A percentile compares a stretch with the other conserved stretches of the same genome.
Evolutionary conservation across 108 stramenopile genomes (phyloP).

Genomic region (Hondaea fermentalgiana): DNA sequence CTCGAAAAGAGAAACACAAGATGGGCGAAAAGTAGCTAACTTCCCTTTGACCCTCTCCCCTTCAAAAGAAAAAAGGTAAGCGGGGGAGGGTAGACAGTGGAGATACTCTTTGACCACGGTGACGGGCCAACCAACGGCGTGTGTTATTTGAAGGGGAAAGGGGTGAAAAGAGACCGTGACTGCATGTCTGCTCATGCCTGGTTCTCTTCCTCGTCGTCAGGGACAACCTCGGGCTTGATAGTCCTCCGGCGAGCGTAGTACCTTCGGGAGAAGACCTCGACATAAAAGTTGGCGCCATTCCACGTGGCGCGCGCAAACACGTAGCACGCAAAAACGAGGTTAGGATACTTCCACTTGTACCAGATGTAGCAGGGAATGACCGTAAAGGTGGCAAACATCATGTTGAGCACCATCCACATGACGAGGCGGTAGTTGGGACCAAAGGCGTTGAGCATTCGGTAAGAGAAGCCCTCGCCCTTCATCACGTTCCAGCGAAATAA

Average conservation of each 20-base stretch:
- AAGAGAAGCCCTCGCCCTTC: neutral
- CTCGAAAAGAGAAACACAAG: neutral
- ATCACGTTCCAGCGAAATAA: neutral
- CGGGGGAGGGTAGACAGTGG: neutral
- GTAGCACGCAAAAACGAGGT: neutral
- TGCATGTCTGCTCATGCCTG: neutral
- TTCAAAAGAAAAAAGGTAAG: neutral
- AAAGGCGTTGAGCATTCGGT: neutral
- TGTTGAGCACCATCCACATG: slow-evolving; percentile 13
- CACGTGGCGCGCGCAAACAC: neutral
- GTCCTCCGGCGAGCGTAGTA: neutral
- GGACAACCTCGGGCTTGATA: neutral
- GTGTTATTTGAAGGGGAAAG: no score
- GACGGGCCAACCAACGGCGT: no score
- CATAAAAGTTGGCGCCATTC: slow-evolving; percentile 34
- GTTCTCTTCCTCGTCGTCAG: neutral
- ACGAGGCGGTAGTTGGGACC: neutral
- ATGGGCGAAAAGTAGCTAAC: neutral
- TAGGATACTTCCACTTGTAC: neutral
- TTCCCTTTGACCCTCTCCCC: neutral
- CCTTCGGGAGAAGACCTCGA: slow-evolving; percentile 28
- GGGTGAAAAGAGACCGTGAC: no score
- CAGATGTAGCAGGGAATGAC: neutral
- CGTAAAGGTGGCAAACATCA: neutral
- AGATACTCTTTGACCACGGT: neutral